phyloP scores from a whole-genome alignment of 495 filamentous ascomycete genomes.

The Penicillium coprophilum region DNA sequence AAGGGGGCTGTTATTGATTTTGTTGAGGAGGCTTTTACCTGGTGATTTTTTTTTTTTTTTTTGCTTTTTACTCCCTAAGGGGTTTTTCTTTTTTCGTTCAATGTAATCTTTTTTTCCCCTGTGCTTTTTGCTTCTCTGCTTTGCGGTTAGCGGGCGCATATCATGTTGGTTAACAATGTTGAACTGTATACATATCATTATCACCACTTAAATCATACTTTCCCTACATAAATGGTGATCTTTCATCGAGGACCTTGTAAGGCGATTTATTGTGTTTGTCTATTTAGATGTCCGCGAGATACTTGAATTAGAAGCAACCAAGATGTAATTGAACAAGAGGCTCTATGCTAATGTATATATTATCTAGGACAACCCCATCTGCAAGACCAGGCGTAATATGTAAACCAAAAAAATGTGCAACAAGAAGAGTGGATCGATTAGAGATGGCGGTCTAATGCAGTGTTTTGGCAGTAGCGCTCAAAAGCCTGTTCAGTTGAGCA shows the following conservation, averaged over 20 bases:
- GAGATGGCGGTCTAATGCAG: slow-evolving; percentile 5
- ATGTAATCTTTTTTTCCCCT: slow-evolving; percentile 14
- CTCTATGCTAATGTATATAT: slow-evolving; percentile 5
- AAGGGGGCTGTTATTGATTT: slow-evolving; percentile 76
- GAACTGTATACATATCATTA: background rate
- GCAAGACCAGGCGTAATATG: slow-evolving; percentile 4
- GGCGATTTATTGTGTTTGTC: background rate
- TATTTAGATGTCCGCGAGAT: background rate
- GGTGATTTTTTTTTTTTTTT: slow-evolving; percentile 35
- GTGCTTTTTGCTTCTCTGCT: slow-evolving; percentile 14
- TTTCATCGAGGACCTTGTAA: background rate
- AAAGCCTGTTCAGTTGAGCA: background rate
- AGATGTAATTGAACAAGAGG: background rate
- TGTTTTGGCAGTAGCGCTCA: background rate
- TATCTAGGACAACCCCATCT: background rate
- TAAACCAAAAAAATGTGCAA: background rate
- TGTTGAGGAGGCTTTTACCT: slow-evolving; percentile 92
- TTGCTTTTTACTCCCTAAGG: background rate
- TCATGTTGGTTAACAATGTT: background rate
- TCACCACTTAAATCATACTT: background rate
- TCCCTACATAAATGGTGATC: background rate
- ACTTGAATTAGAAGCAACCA: background rate
- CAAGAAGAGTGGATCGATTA: background rate
- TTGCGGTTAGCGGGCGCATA: slow-evolving; percentile 6
- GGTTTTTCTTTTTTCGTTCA: slow-evolving; percentile 5